A percentile compares a stretch with the other conserved stretches of the same genome.
Conservation (phyloP, 768 basidiomycete genomes). For the Omphalotus guepiniiformis region DNA sequence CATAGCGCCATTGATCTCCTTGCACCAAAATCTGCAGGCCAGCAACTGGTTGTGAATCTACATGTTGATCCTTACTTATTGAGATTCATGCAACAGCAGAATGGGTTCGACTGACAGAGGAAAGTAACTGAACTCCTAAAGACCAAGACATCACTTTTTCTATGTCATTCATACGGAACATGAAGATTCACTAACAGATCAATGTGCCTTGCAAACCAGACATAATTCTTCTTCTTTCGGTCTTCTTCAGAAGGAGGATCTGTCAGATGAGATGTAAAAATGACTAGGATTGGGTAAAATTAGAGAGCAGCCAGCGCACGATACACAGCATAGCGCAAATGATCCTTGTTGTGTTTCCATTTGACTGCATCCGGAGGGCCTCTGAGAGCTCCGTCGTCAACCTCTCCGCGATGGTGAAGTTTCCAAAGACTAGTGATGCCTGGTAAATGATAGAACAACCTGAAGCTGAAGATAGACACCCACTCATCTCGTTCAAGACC, state of each 20-base stretch:
- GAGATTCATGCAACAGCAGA: neutral
- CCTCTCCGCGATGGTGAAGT: conserved; percentile 12
- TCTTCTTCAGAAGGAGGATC: conserved; percentile 10
- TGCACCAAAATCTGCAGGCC: conserved; percentile 13
- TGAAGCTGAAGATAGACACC: neutral
- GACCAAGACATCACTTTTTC: too few relatives aligned
- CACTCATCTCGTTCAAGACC: conserved; percentile 12
- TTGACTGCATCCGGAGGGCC: conserved; percentile 9
- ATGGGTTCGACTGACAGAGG: conserved; percentile 8
- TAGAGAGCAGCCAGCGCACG: conserved; percentile 8
- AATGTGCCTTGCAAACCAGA: too few relatives aligned
- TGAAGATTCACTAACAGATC: too few relatives aligned
- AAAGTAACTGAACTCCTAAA: conserved; percentile 11
- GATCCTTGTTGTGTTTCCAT: conserved; percentile 15
- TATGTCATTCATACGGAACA: too few relatives aligned
- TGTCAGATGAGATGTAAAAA: conserved; percentile 1
- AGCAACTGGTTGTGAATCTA: conserved; percentile 16
- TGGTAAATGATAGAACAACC: neutral
- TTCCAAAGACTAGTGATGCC: conserved; percentile 11
- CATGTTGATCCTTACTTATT: neutral
- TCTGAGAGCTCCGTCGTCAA: conserved; percentile 7
- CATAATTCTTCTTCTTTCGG: too few relatives aligned
- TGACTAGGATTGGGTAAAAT: neutral
- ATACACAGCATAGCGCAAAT: conserved; percentile 14
- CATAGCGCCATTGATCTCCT: conserved; percentile 11